Evolutionary conservation across 306 rosid genomes (phyloP), one percentile per base, ranked within the genome.

Genomic region (Cercis canadensis): DNA sequence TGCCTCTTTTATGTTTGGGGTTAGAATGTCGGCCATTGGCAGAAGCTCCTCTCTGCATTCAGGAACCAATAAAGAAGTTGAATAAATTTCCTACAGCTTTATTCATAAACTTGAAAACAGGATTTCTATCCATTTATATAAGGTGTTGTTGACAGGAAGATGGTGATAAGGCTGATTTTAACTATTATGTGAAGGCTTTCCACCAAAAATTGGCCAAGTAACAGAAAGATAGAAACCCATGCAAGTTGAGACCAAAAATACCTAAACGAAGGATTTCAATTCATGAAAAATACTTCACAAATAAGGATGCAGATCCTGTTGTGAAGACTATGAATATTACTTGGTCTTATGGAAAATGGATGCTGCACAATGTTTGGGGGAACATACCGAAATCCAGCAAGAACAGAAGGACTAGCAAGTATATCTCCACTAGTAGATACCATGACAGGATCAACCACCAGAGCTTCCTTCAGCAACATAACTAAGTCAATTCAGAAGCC

Each of bases 401-500:
- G 81, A 77, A 86, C 85, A 41, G 97, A 80, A 39, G 92, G 92
- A 71, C 84, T 90, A 43, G 89, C 82, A 63, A 93, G 86, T 39
- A 85, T 79, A 77, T 90, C 96, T 67, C 97, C 97, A 72, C 96
- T 90, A 41, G 98, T 88, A 73, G 97, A 93, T 77, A 88, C 87
- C 98, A 90, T 88, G 57, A 93, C 97, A 53, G 98, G 98, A 83
- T 93, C 98, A 82, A 93, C 92, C 73, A 93, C 98, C 80, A 93
- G 83, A 86, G 94, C 97, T 93, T 82, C 82, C 87, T 85, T 85
- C 84, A 84, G 59, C 80, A 39, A 85, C 12, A 55, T 58, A 39
- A 72, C 54, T 4, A 69, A 85, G 60, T 70, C 63, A 79, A 71
- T 41, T 46, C 21, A 78, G 66, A 75, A 72, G 33, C 73, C 62